These are phyloP conservation scores for Limnanthes douglasii DNA, from an alignment of 345 rosid species.

Conservation along the genomic window DNA sequence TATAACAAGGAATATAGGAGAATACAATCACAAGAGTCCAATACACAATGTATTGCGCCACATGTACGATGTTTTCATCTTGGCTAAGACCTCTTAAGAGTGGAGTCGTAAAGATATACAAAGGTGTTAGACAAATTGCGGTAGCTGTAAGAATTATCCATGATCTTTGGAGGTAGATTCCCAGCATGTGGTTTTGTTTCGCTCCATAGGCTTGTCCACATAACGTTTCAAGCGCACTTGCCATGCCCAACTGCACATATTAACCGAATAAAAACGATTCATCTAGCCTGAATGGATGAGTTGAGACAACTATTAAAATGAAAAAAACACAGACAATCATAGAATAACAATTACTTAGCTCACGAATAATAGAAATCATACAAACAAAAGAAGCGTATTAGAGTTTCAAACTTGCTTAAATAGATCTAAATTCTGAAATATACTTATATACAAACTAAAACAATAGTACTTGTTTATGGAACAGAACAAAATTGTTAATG, in stretches of 20 bases:
- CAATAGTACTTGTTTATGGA: too few relatives aligned
- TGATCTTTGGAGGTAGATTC: slow-evolving; percentile 70
- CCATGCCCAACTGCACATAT: slow-evolving; percentile 84
- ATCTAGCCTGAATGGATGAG: too few relatives aligned
- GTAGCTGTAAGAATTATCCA: slow-evolving; percentile 37
- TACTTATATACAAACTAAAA: too few relatives aligned
- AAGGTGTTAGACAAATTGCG: slow-evolving; percentile 32
- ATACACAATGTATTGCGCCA: slow-evolving; percentile 25
- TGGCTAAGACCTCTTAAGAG: slow-evolving; percentile 44
- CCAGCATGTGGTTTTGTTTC: slow-evolving; percentile 64
- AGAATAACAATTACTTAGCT: too few relatives aligned
- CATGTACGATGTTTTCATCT: slow-evolving; percentile 23
- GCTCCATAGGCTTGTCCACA: slow-evolving; percentile 86
- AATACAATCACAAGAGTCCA: slow-evolving; percentile 41
- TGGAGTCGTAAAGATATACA: slow-evolving; percentile 34
- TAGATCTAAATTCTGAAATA: too few relatives aligned
- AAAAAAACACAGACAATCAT: too few relatives aligned
- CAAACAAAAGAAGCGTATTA: too few relatives aligned
- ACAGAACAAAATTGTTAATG: too few relatives aligned
- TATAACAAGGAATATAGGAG: slow-evolving; percentile 27
- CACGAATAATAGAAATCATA: too few relatives aligned
- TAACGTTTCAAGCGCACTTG: slow-evolving; percentile 64
- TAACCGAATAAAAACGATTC: too few relatives aligned
- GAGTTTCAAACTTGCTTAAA: too few relatives aligned
- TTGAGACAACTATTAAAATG: too few relatives aligned